Evolutionary conservation across 2,329 filamentous ascomycete species (phyloP), one percentile per base, ranked within the genome.

Genomic region (Corinectria fuckeliana): DNA sequence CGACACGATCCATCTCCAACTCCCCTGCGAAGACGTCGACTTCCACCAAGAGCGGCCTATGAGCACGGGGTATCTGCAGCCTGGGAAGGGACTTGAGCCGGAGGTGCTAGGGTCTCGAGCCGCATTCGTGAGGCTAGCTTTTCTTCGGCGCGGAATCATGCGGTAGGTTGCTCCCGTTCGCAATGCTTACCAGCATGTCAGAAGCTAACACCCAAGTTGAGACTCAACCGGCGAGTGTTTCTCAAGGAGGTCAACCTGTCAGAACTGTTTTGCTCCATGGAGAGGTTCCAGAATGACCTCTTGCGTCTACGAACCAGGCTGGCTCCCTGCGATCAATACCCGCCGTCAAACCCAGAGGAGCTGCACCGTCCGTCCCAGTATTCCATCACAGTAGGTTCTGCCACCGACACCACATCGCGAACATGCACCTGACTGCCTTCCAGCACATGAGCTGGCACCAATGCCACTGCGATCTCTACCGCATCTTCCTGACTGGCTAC

Each of bases 391-490:
- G 68, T 69, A 48, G 18, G 68, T 38, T 5, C n/a, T n/a, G n/a
- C n/a, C n/a, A n/a, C n/a, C 20, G 9, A 4, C 9, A 7, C 16
- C 21, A 8, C 4, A 3, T 6, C 1, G 3, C 1, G 10, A 3
- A 2, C 18, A 1, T 1, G 5, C 3, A 13, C 4, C 21, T 16
- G 8, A 48, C 62, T 48, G 26, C 52, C 9, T 3, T 11, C 1
- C 32, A 70, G 69, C 69, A 71, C 25, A 71, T 71, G 67, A 71
- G 66, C 1, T 80, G 74, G 68, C 77, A 80, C 16, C 77, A 80
- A 45, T 76, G 74, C 10, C 74, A 80, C 51, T 80, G 77, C 62
- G 79, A 81, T 47, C 59, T 81, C 4, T 80, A 80, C 53, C 76
- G 79, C 2, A 72, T 80, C n/a, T 72, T 80, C 4, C 63, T 81